Conservation (phyloP, 108 stramenopile genomes). For the Nannochloropsis oceanica region DNA sequence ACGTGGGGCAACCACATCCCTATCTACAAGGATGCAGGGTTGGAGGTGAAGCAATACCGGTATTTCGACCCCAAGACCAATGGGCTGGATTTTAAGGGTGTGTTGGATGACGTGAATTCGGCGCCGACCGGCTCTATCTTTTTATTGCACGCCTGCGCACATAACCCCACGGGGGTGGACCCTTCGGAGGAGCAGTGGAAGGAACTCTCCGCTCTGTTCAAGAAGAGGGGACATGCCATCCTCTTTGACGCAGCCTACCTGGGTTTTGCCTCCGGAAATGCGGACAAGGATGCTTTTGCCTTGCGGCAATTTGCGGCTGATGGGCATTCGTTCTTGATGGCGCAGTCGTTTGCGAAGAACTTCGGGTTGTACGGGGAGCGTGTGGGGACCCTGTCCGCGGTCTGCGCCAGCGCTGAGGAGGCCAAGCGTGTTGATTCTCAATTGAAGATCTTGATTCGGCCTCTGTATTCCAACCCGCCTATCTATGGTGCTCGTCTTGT, state of each 20-base stretch:
- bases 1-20: conserved; percentile 96
- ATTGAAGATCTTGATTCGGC: conserved; percentile 74
- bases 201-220: conserved; percentile 52
- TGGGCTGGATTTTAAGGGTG: conserved; percentile 52
- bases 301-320: conserved; percentile 69
- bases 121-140: conserved; percentile 70
- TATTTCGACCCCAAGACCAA: conserved; percentile 67
- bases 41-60: conserved; percentile 65
- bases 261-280: conserved; percentile 94
- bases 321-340: conserved; percentile 69
- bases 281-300: conserved; percentile 72
- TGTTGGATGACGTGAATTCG: conserved; percentile 59
- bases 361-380: conserved; percentile 97
- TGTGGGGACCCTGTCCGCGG: conserved; percentile 74
- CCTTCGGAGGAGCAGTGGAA: conserved; percentile 79
- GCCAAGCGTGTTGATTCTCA: conserved; percentile 67
- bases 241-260: conserved; percentile 98
- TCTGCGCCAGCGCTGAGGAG: conserved; percentile 60
- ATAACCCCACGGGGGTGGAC: conserved; percentile 98
- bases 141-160: conserved; percentile 94
- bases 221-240: conserved; percentile 52
- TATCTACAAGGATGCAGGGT: conserved; percentile 66
- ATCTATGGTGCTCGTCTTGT: conserved; percentile 86
- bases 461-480: conserved; percentile 94
- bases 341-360: conserved; percentile 96